Percentiles rank a stretch among this genome's conserved stretches.
Conservation (phyloP, 345 rosid species). For the Cardamine chenopodiifolia region DNA sequence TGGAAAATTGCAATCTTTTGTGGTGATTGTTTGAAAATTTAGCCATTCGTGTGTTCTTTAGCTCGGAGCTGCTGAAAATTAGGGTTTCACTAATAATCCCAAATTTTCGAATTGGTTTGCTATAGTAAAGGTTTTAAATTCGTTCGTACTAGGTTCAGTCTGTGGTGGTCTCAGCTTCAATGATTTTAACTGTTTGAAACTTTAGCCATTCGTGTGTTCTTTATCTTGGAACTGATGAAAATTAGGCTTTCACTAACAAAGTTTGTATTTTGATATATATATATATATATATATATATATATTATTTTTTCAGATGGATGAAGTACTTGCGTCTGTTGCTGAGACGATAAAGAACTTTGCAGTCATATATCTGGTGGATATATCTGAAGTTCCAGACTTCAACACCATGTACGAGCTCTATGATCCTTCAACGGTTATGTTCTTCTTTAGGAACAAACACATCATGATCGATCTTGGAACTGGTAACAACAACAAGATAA, state of each 20-base stretch:
- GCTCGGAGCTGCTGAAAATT: neutral
- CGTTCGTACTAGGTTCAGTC: neutral
- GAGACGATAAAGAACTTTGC: conserved; percentile 98
- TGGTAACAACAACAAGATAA: conserved; percentile 96
- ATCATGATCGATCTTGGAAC: conserved; percentile 98
- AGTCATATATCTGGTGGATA: conserved; percentile 92
- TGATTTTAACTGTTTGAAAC: neutral
- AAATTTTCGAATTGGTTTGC: neutral
- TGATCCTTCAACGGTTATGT: conserved; percentile 92
- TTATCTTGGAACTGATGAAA: neutral
- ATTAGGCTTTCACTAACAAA: neutral
- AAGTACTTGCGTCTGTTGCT: conserved; percentile 80
- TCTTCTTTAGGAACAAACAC: conserved; percentile 97
- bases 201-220: neutral
- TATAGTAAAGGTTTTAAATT: neutral
- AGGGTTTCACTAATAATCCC: neutral
- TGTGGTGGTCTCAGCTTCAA: neutral
- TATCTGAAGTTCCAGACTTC: conserved; percentile 86
- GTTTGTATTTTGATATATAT: neutral
- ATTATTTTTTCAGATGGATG: conserved; percentile 73
- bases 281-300: too few species aligned
- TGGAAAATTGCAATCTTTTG: neutral
- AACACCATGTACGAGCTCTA: conserved; percentile 96
- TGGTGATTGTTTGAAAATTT: neutral
- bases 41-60: neutral